Percentiles rank a stretch among this genome's conserved stretches.
Evolutionary conservation across 2,329 filamentous ascomycete genomes (phyloP).

Genomic region (Rhynchosporium graminicola): DNA sequence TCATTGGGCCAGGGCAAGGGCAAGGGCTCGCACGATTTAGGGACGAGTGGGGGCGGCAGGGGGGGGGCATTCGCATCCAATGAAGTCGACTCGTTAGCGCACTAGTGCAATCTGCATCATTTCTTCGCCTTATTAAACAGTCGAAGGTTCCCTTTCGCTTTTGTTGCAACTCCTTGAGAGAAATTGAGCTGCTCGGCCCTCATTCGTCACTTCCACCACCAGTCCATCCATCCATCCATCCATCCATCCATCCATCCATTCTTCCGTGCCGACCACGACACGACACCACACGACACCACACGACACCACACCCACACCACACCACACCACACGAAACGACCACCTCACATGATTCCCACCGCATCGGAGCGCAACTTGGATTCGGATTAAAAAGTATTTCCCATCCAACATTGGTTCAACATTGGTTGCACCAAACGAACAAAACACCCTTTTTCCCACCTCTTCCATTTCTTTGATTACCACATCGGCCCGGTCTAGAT

Average conservation of each 20-base stretch:
- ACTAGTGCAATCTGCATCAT: background rate
- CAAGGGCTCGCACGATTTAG: background rate
- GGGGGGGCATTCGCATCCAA: background rate
- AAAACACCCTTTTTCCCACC: background rate
- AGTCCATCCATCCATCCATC: background rate
- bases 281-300: background rate
- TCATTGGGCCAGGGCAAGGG: slow-evolving; percentile 4
- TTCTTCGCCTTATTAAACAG: slow-evolving; percentile 2
- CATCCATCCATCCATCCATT: background rate
- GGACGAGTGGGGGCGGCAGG: background rate
- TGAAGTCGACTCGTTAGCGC: background rate
- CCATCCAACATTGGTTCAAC: too few relatives aligned
- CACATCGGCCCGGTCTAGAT: background rate
- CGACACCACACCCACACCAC: background rate
- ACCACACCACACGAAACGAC: background rate
- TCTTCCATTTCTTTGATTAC: background rate
- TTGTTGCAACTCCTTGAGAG: slow-evolving; percentile 14
- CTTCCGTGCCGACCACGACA: background rate
- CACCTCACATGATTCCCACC: slow-evolving; percentile 1
- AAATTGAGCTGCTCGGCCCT: slow-evolving; percentile 9
- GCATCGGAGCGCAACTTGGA: background rate
- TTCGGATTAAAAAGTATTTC: background rate
- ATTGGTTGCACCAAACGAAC: background rate
- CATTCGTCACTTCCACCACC: slow-evolving; percentile 15
- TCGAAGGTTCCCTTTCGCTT: slow-evolving; percentile 10